Evolutionary conservation across 176 grass and related monocot genomes (phyloP), one percentile per base, ranked within the genome.

Genomic region (Ananas comosus): DNA sequence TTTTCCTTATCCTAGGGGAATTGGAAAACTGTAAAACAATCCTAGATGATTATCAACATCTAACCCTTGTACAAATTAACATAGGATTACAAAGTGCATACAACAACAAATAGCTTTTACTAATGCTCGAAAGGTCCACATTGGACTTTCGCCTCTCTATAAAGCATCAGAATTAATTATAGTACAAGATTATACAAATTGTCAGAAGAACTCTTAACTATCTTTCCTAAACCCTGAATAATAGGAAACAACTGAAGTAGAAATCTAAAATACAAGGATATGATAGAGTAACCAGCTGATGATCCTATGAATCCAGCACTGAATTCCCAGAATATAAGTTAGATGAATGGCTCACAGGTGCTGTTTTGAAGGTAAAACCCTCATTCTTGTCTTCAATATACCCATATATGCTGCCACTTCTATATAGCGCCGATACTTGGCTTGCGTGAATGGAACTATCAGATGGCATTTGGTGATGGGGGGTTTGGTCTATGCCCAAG

Each of bases 321-420:
- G 94, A 82, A 75, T 93, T 99, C 69, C 90, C 90, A 6, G 95
- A 99, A 73, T 88, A 99, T 80, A 93, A 64, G 83, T 76, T 91
- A 51, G 88, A 67, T 83, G 92, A 96, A 74, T 83, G 77, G 67
- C 88, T 82, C 63, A 93, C 70, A 0, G 81, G 88, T 21, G 80
- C 51, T 12, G 90, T 78, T 82, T 88, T 99, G 79, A 99, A 94
- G 50, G 82, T 99, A 78, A 99, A 99, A 8, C 87, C 85, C 42
- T 90, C 85, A 53, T 70, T 49, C 23, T 78, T 79, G 49, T 87
- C 83, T 70, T 87, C 87, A 84, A 82, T 81, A 13, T 85, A 88
- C 51, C 76, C 67, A 54, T 83, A 88, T 3, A 88, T 64, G 56
- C 64, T 65, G 52, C 71, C 71, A 77, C 68, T 71, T 78, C 87